A percentile compares a stretch with the other conserved stretches of the same genome.
phyloP scores from a whole-genome alignment of 805 yeast species.

The Kregervanrija fluxuum region DNA sequence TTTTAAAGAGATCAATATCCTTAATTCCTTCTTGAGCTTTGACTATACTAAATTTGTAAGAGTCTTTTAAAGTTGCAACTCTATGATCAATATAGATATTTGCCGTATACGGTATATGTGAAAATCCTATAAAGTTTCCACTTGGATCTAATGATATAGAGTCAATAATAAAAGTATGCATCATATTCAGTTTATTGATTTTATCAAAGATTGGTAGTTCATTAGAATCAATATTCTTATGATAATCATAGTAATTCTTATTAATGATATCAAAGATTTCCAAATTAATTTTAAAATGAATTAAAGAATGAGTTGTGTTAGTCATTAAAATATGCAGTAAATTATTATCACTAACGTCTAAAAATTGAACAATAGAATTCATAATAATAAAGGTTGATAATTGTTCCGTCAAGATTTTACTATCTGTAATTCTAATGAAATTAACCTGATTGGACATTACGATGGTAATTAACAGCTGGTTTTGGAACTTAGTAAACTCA shows the following conservation, averaged over 20 bases:
- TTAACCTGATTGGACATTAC: no score
- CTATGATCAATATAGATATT: no score
- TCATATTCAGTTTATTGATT: slow-evolving; percentile 9
- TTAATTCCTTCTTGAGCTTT: background rate
- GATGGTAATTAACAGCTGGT: no score
- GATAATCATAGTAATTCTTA: slow-evolving; percentile 7
- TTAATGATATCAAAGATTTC: background rate
- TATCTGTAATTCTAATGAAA: no score
- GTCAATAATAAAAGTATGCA: slow-evolving; percentile 4
- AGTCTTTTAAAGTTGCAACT: no score
- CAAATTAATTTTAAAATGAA: slow-evolving; percentile 3
- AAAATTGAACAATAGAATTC: slow-evolving; percentile 7
- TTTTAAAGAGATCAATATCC: slow-evolving; percentile 1
- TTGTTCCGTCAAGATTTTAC: no score
- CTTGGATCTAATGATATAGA: slow-evolving; percentile 10
- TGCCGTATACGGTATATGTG: background rate
- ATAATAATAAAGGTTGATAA: background rate
- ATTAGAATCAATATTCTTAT: slow-evolving; percentile 1
- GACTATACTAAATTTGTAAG: background rate
- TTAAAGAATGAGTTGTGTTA: slow-evolving; percentile 8
- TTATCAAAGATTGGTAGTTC: slow-evolving; percentile 12
- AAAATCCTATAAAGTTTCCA: slow-evolving; percentile 5
- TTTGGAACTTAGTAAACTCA: background rate
- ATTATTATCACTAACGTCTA: background rate
- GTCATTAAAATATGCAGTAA: slow-evolving; percentile 5